phyloP scores from a whole-genome alignment of 352 stramenopile species.

The Saprolegnia diclina region DNA sequence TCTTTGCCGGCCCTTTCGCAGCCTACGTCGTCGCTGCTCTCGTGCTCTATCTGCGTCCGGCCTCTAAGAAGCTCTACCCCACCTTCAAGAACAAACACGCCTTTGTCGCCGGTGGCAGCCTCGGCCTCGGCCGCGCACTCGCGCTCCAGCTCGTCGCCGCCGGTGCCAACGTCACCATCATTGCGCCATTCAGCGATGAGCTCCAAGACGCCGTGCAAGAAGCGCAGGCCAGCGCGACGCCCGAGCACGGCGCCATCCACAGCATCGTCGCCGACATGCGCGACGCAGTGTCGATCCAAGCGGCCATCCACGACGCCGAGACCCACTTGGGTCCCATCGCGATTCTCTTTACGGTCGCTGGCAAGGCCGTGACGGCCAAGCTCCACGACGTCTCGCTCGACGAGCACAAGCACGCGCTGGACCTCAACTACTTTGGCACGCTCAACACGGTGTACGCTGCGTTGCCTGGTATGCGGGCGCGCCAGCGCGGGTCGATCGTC shows the following conservation, averaged over 20 bases:
- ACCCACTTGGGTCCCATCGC: constrained; percentile 1
- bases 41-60: background rate
- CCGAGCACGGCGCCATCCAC: constrained; percentile 9
- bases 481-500: constrained; percentile 1
- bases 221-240: background rate
- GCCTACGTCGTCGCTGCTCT: no score
- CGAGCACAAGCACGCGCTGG: constrained; percentile 18
- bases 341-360: constrained; percentile 16
- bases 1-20: constrained; percentile 16
- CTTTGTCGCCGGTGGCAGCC: constrained; percentile 24
- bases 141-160: constrained; percentile 12
- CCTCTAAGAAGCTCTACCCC: constrained; percentile 5
- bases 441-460: constrained; percentile 20
- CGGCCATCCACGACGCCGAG: background rate
- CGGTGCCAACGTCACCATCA: constrained; percentile 25
- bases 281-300: background rate
- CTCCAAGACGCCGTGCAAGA: constrained; percentile 21
- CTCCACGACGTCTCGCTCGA: background rate
- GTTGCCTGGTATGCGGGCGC: constrained; percentile 12
- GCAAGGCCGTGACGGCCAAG: constrained; percentile 9
- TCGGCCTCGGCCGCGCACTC: constrained; percentile 25
- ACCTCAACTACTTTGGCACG: constrained; percentile 29
- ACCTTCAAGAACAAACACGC: constrained; percentile 22
- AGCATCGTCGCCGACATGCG: constrained; percentile 15
- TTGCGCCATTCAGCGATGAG: constrained; percentile 14